Evolutionary conservation across 495 filamentous ascomycete species (phyloP), one percentile per base, ranked within the genome.

Genomic region (Penicillium samsonianum): DNA sequence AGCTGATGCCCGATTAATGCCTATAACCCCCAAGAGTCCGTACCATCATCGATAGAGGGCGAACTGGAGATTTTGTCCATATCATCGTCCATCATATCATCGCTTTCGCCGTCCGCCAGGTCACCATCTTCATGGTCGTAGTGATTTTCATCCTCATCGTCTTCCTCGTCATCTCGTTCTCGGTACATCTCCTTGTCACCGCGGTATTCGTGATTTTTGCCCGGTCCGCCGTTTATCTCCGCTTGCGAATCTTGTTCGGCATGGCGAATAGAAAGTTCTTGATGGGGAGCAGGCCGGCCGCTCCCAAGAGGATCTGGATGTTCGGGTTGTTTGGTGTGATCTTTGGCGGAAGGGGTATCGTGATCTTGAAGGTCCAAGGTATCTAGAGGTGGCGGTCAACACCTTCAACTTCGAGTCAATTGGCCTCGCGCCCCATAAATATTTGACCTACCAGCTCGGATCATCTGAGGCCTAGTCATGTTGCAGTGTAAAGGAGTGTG

Each of bases 11-110:
- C 16, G 11, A 19, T 20, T 43, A 14, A 19, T 22, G 16, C 20
- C 52, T 9, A 12, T n/a, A 56, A 57, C 65, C 61, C 7, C 35
- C 45, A 8, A 19, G 10, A 50, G 53, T 66, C 91, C 92, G 78
- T 84, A 98, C 94, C 94, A 83, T 99, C 95, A 73, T 94, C 90
- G 71, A 99, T 99, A 53, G 92, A 97, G 59, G 94, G 94, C 61
- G 92, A 96, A 72, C 92, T 97, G 47, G 92, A 96, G 45, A 98
- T 96, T 74, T 93, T 93, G 77, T 97, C 94, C 87, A 90, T 77
- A 78, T 92, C 89, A 68, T 98, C 94, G 65, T 96, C 93, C 70
- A 90, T 69, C 53, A 84, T 77, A 60, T 90, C 87, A 66, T 93
- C 90, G 31, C 81, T 82, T 62, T 91, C 92, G 37, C 82, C 80